A percentile compares a stretch with the other conserved stretches of the same genome.
phyloP scores from a whole-genome alignment of 1,139 yeast genomes.

The Taphrina confusa region DNA sequence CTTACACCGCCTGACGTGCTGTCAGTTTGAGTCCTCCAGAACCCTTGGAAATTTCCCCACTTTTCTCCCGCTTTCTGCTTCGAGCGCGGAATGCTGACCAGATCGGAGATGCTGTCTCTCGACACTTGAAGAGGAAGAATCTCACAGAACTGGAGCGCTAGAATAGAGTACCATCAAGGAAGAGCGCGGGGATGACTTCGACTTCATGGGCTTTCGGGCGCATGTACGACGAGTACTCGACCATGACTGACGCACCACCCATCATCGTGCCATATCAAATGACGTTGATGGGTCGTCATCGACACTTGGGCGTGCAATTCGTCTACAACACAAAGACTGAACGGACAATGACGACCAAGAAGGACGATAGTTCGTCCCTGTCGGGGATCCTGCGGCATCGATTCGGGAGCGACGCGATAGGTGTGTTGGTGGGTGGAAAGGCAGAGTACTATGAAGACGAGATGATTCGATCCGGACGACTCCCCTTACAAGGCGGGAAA shows the following conservation, averaged over 20 bases:
- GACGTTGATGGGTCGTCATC: slow-evolving; percentile 20
- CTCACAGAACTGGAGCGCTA: no score
- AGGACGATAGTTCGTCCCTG: slow-evolving; percentile 2
- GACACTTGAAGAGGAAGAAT: no score
- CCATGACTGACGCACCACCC: slow-evolving; percentile 12
- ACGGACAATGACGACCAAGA: not conserved
- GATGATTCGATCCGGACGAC: slow-evolving; percentile 7
- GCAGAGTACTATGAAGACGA: slow-evolving; percentile 21
- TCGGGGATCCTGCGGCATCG: slow-evolving; percentile 19
- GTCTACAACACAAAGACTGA: slow-evolving; percentile 8
- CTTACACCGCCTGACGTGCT: no score
- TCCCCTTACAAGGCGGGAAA: not conserved
- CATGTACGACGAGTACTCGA: slow-evolving; percentile 17
- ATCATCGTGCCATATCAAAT: slow-evolving; percentile 9
- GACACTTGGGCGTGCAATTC: slow-evolving; percentile 16
- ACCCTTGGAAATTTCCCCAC: no score
- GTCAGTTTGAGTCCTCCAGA: no score
- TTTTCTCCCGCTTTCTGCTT: no score
- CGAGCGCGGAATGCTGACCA: no score
- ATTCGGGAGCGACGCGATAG: slow-evolving; percentile 27
- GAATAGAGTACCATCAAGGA: no score
- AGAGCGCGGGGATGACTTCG: no score
- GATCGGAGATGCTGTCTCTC: no score
- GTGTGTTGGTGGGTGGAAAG: slow-evolving; percentile 15
- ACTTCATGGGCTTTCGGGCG: no score